Evolutionary conservation across 306 rosid species (phyloP), one percentile per base, ranked within the genome.

Genomic region (Lathyrus tuberosus): DNA sequence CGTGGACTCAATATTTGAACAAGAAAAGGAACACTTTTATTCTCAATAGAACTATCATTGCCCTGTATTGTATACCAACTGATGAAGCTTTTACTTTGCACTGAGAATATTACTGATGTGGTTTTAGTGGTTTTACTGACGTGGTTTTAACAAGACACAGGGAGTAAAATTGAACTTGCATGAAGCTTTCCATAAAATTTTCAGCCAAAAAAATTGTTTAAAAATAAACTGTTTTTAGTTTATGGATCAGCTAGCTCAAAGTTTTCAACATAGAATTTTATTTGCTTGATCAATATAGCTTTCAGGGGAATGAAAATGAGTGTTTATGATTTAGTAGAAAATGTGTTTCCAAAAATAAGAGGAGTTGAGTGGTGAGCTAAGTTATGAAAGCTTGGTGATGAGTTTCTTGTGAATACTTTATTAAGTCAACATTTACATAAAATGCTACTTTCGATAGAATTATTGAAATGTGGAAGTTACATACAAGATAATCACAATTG

Each of bases 1-100:
- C 15, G 2, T 47, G 69, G 37, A 38, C 65, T 62, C 60, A 17
- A 69, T 40, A 69, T 42, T 69, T 66, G 41, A 52, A 62, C 47
- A 59, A 22, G 72, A 59, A 76, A 79, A 53, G 51, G 43, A 58
- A 46, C 68, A 28, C 78, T 78, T 35, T 71, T 80, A 48, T 76
- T 63, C 37, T 48, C 66, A 82, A 73, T 42, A 65, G 31, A 60
- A 62, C 22, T 58, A 5, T 43, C 33, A 62, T 40, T 35, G 13
- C 52, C 26, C 20, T 60, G 31, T 48, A 15, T 37, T 60, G 22
- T n/a, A n/a, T 48, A 15, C 43, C 17, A 59, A 73, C 1, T 10
- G 53, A 56, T 68, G 38, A 65, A 30, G 48, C 41, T 43, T 65
- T 67, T 48, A 10, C 47, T 38, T 28, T 5, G 0, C 33, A 47